These are phyloP conservation scores for Blastobotrys malaysiensis DNA, from an alignment of 1,139 yeast genomes.

Conservation along the genomic window DNA sequence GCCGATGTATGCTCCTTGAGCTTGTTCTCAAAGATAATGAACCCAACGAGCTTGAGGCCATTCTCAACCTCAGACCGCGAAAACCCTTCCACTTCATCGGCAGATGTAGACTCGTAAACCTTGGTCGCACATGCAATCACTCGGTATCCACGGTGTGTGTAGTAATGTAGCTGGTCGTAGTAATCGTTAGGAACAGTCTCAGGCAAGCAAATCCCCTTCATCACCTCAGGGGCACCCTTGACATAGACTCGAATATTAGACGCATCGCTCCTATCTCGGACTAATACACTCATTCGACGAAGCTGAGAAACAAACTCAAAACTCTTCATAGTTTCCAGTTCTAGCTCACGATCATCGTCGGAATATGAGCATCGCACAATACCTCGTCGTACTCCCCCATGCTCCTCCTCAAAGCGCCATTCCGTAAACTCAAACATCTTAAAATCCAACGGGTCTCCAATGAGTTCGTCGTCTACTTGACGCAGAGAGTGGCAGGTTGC, in stretches of 20 bases:
- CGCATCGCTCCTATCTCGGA: constrained; percentile 29
- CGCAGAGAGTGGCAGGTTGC: constrained; percentile 86
- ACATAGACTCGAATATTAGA: constrained; percentile 48
- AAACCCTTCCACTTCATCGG: constrained; percentile 26
- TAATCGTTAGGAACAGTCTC: constrained; percentile 69
- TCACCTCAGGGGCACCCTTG: constrained; percentile 98
- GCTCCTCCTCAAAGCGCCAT: constrained; percentile 70
- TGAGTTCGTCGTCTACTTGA: constrained; percentile 65
- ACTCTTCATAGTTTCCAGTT: constrained; percentile 57
- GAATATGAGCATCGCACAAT: constrained; percentile 36
- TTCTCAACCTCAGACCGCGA: constrained; percentile 63
- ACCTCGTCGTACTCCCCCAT: constrained; percentile 37
- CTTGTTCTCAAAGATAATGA: constrained; percentile 87
- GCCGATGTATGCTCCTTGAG: constrained; percentile 62
- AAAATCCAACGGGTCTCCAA: constrained; percentile 90
- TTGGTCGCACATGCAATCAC: constrained; percentile 93
- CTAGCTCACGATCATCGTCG: constrained; percentile 36
- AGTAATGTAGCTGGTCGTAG: constrained; percentile 67
- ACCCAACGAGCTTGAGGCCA: constrained; percentile 71
- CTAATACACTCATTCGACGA: constrained; percentile 88
- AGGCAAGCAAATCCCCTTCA: constrained; percentile 67
- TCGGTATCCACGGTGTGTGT: constrained; percentile 90
- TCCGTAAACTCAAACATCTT: constrained; percentile 89
- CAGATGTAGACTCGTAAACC: constrained; percentile 37
- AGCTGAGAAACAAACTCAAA: constrained; percentile 81